Conservation (phyloP, 768 basidiomycete species). For the Suillus hirtellus region DNA sequence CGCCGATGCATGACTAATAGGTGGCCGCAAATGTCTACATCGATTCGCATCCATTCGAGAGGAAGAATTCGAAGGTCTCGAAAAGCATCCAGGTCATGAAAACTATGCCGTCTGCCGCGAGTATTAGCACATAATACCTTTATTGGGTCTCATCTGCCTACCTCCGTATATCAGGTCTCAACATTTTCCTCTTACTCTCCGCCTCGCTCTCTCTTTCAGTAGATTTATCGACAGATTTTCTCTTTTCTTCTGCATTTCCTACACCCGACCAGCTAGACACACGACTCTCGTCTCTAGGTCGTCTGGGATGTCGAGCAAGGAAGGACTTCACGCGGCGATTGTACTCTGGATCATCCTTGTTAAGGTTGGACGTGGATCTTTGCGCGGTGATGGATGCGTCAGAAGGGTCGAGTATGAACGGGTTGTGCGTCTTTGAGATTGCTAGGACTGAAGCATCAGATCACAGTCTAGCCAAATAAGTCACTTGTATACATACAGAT, state of each 20-base stretch:
- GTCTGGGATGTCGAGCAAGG: conserved; percentile 12
- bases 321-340: conserved; percentile 36
- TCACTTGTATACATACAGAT: conserved; percentile 46
- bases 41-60: conserved; percentile 69
- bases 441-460: conserved; percentile 21
- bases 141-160: not conserved
- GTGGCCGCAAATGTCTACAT: conserved; percentile 78
- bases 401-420: conserved; percentile 31
- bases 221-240: conserved; percentile 9
- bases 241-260: conserved; percentile 25
- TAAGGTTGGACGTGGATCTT: conserved; percentile 2
- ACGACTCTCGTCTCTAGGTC: conserved; percentile 31
- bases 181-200: conserved; percentile 13
- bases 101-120: conserved; percentile 55
- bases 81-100: conserved; percentile 60
- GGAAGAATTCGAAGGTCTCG: conserved; percentile 48
- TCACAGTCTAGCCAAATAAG: not conserved
- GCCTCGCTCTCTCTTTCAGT: conserved; percentile 17
- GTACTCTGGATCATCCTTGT: conserved; percentile 22
- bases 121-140: conserved; percentile 6
- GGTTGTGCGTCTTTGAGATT: conserved; percentile 23
- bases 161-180: conserved; percentile 6
- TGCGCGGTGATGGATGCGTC: conserved; percentile 16
- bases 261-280: conserved; percentile 51
- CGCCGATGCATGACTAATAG: conserved; percentile 67